phyloP scores from a whole-genome alignment of 768 basidiomycete species.

The Trametes elegans region DNA sequence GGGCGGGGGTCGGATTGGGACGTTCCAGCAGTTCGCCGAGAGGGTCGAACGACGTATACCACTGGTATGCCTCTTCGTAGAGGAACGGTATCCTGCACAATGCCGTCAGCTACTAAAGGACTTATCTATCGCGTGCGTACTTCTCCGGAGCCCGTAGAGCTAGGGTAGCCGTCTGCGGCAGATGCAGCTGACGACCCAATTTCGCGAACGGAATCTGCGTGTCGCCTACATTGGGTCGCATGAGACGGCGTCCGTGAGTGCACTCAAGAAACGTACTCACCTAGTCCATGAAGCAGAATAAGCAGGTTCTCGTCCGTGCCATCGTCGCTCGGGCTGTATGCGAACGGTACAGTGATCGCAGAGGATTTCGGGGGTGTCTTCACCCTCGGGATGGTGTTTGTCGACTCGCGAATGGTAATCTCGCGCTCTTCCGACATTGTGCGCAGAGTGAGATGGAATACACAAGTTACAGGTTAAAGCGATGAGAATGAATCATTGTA shows the following conservation, averaged over 20 bases:
- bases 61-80: slow-evolving; percentile 78
- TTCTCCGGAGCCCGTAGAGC: slow-evolving; percentile 76
- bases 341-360: slow-evolving; percentile 54
- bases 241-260: neutral
- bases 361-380: slow-evolving; percentile 51
- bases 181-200: slow-evolving; percentile 67
- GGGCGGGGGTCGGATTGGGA: slow-evolving; percentile 72
- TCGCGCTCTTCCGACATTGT: slow-evolving; percentile 12
- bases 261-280: slow-evolving; percentile 38
- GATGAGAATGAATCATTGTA: no score
- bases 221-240: slow-evolving; percentile 62
- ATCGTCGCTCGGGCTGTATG: slow-evolving; percentile 73
- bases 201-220: slow-evolving; percentile 74
- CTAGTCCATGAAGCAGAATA: slow-evolving; percentile 82
- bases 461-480: neutral
- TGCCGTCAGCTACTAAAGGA: neutral
- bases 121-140: slow-evolving; percentile 38
- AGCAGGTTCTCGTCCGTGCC: slow-evolving; percentile 86
- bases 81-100: slow-evolving; percentile 69
- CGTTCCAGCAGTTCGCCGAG: slow-evolving; percentile 68
- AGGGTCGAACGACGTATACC: slow-evolving; percentile 80
- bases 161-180: slow-evolving; percentile 91
- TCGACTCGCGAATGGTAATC: slow-evolving; percentile 14
- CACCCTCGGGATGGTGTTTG: slow-evolving; percentile 17
- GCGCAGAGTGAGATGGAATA: no score